Percentiles rank a stretch among this genome's conserved stretches.
Conservation (phyloP, 2,329 filamentous ascomycete species). For the Fonsecaea multimorphosa region DNA sequence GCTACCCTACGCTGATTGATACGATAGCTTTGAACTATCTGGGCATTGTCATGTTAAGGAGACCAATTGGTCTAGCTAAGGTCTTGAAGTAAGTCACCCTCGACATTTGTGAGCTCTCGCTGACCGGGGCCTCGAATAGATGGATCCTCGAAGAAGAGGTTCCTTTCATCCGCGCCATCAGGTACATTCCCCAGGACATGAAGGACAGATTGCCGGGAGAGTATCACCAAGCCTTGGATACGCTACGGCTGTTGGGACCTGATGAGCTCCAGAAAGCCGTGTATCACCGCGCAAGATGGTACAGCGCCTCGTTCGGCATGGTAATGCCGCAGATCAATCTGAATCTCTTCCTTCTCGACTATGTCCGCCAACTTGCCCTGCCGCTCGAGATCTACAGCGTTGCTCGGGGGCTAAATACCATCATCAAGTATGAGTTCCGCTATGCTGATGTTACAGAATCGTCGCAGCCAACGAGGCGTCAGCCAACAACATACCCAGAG, state of each 20-base stretch:
- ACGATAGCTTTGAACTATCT: constrained; percentile 81
- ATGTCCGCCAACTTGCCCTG: constrained; percentile 73
- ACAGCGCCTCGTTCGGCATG: constrained; percentile 71
- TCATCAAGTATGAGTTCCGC: constrained; percentile 61
- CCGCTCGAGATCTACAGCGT: constrained; percentile 72
- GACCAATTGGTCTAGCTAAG: constrained; percentile 78
- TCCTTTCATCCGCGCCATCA: constrained; percentile 70
- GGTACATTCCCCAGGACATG: constrained; percentile 52
- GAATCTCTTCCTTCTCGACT: constrained; percentile 70
- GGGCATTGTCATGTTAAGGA: constrained; percentile 73
- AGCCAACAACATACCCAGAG: constrained; percentile 72
- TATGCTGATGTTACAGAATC: constrained; percentile 52
- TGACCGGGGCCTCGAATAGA: constrained; percentile 38
- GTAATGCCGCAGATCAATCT: constrained; percentile 74
- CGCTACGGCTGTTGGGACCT: constrained; percentile 51
- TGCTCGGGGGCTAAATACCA: constrained; percentile 62
- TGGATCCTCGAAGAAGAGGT: constrained; percentile 74
- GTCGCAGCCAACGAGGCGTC: constrained; percentile 20
- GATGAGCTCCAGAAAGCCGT: constrained; percentile 70
- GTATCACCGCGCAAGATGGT: constrained; percentile 67
- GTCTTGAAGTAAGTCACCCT: constrained; percentile 57
- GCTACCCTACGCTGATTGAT: constrained; percentile 71
- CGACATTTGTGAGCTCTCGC: constrained; percentile 39
- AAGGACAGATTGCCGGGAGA: constrained; percentile 52
- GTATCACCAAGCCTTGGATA: constrained; percentile 49